Base-by-base conservation (phyloP, 805 yeast species). In the Zygotorulaspora sp. region DNA sequence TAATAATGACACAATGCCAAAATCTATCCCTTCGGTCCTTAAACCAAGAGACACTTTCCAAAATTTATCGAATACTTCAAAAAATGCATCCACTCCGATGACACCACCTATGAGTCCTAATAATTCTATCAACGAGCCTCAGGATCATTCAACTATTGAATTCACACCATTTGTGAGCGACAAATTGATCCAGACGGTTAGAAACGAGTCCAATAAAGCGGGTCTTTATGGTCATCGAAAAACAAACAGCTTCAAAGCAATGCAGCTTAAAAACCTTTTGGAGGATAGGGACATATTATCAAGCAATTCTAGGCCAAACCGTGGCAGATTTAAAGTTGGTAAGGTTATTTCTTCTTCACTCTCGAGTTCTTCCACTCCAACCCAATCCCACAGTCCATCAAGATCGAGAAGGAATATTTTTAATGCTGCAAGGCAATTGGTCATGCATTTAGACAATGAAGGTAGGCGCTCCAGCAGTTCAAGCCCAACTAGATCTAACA, bases 221-320 rank as follows among this genome's bases (percentile, higher is more conserved):
- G n/a, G 30, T 12, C 19, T 21, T 10, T 27, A 33, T 17, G 37
- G 50, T 17, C 66, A 62, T 39, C 61, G 55, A 41, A 62, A 62
- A 36, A 58, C 63, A 2, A 60, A 61, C 39, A 58, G 64, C 33
- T 62, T 61, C 36, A 62, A 61, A 44, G 65, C 65, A 2, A 43
- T 60, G 36, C 61, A 61, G 43, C 32, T 61, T 35, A 62, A 60
- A 32, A 55, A 54, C 23, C 38, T 62, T 32, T 41, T 62, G 23
- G 53, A 51, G 22, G 49, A 53, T 32, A 52, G 66, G 38, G 60
- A 59, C 35, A 33, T 57, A 6, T 38, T 61, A n/a, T 53, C 56
- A 15, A 36, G 36, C 22, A 51, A 50, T 25, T 52, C 62, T 3
- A 49, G 46, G 32, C 42, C 48, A 5, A 31, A 30, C n/a, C 36